Evolutionary conservation across 2,329 filamentous ascomycete genomes (phyloP), one percentile per base, ranked within the genome.

Genomic region (Fusarium illudens): DNA sequence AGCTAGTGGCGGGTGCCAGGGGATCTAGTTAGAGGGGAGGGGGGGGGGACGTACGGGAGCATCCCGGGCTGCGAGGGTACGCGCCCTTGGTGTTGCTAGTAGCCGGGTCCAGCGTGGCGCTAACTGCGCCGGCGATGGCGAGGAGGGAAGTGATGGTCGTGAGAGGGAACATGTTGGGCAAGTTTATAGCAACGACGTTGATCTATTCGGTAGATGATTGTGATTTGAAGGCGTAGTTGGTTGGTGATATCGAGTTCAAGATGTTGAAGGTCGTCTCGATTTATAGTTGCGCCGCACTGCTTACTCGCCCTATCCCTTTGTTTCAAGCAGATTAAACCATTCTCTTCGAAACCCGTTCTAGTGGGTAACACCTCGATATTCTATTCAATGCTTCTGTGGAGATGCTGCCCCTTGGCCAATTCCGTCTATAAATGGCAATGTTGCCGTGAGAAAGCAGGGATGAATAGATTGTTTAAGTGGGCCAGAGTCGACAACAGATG

Each of bases 11-110:
- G n/a, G n/a, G n/a, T n/a, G n/a, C n/a, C n/a, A n/a, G n/a, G n/a
- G n/a, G n/a, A n/a, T n/a, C n/a, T n/a, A n/a, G n/a, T n/a, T n/a
- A n/a, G n/a, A n/a, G n/a, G n/a, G n/a, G n/a, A n/a, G n/a, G n/a
- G 10, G 20, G 6, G 10, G 3, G 20, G 25, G 15, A 52, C 69
- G 15, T 30, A 73, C 71, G 62, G 34, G 58, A 64, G 60, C 71
- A 73, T 49, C 55, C 30, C 17, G 71, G 67, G 48, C 3, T 70
- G 9, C 22, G 42, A n/a, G 70, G 70, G 33, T 68, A 71, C 72
- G 71, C 71, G 27, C 71, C 70, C 58, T 72, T 53, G 54, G 62
- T 72, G 54, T 73, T 73, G 49, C 65, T 72, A 8, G 53, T 54
- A 4, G 71, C 71, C 17, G 71, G 71, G 9, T 73, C 63, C 34